Percentiles rank a stretch among this genome's conserved stretches.
Evolutionary conservation across 1,284 basidiomycete species (phyloP).

Genomic region (Trametes versicolor): DNA sequence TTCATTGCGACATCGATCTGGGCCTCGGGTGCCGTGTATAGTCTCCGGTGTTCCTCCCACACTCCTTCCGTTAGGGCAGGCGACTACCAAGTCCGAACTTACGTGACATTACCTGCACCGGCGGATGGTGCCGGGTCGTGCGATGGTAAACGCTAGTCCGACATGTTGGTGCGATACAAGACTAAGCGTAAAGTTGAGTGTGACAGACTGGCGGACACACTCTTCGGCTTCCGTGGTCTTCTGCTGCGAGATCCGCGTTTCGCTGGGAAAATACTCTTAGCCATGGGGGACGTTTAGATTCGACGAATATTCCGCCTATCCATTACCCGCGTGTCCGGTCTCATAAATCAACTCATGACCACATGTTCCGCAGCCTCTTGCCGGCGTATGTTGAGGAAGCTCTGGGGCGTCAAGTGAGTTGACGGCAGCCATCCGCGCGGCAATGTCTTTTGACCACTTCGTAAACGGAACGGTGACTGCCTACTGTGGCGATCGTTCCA

Average conservation of each 20-base stretch:
- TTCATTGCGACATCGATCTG: background rate
- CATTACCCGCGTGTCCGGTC: background rate
- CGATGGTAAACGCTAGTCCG: background rate
- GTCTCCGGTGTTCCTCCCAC: background rate
- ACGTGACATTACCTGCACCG: background rate
- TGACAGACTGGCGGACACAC: background rate
- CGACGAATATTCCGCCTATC: background rate
- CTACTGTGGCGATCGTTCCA: background rate
- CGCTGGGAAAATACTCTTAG: background rate
- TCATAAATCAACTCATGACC: too few relatives aligned
- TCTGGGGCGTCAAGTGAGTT: background rate
- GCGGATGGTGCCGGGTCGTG: background rate
- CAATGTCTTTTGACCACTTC: background rate
- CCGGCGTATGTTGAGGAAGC: too few relatives aligned
- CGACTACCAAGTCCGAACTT: slow-evolving; percentile 1
- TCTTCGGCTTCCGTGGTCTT: background rate
- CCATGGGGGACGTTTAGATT: background rate
- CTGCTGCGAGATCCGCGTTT: background rate
- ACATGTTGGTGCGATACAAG: background rate
- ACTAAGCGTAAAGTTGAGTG: background rate
- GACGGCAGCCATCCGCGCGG: background rate
- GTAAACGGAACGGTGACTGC: background rate
- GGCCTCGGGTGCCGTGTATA: background rate
- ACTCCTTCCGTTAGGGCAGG: slow-evolving; percentile 4
- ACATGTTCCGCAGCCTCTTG: too few relatives aligned